These are phyloP conservation scores for Extremus antarcticus DNA, from an alignment of 495 filamentous ascomycete species.

Conservation along the genomic window DNA sequence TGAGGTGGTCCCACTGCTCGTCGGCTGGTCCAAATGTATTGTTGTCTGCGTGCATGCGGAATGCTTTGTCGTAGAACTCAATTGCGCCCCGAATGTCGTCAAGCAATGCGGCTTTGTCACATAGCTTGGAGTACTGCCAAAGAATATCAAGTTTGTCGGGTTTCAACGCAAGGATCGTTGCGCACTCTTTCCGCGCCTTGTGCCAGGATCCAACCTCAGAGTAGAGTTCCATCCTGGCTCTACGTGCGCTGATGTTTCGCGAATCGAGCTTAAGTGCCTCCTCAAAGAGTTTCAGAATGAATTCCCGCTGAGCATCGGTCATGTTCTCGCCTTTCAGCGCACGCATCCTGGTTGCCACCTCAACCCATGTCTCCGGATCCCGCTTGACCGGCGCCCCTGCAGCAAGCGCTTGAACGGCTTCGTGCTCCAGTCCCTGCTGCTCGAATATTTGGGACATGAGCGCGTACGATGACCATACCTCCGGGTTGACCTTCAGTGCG, in stretches of 20 bases:
- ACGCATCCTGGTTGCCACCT: conserved; percentile 55
- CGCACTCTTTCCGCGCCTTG: conserved; percentile 53
- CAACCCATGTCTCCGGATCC: conserved; percentile 55
- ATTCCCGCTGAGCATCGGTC: conserved; percentile 22
- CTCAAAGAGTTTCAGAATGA: conserved; percentile 58
- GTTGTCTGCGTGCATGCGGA: conserved; percentile 42
- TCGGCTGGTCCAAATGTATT: conserved; percentile 38
- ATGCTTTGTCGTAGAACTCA: conserved; percentile 48
- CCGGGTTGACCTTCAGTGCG: conserved; percentile 71
- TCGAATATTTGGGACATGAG: conserved; percentile 62
- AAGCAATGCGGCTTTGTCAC: conserved; percentile 37
- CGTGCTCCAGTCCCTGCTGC: conserved; percentile 54
- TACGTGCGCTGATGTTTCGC: conserved; percentile 46
- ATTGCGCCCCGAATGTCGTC: conserved; percentile 46
- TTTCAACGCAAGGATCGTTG: conserved; percentile 44
- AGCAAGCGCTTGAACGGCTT: conserved; percentile 56
- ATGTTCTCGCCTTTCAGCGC: conserved; percentile 43
- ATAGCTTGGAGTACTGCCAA: conserved; percentile 53
- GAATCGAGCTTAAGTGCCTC: conserved; percentile 53
- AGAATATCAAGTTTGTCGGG: conserved; percentile 53
- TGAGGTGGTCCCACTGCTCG: conserved; percentile 74
- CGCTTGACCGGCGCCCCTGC: conserved; percentile 62
- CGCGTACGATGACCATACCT: conserved; percentile 69
- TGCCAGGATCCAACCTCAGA: conserved; percentile 45
- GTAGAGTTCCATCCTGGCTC: conserved; percentile 48